phyloP scores from a whole-genome alignment of 192 early-diverging fungal species.

The Coemansia sp. region DNA sequence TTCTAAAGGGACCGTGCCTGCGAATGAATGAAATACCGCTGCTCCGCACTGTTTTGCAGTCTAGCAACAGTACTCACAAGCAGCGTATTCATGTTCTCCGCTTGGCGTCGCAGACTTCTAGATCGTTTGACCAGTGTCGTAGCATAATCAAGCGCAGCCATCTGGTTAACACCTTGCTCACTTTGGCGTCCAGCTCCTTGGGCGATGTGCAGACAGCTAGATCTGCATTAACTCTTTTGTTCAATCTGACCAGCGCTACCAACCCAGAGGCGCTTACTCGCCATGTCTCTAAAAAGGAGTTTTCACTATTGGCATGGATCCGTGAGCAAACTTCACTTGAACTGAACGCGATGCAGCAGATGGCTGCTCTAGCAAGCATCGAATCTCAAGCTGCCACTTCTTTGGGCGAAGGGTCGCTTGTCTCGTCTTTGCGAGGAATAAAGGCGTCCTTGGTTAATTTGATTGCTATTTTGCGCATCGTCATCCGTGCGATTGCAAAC shows the following conservation, averaged over 20 bases:
- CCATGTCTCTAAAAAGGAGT: constrained; percentile 34
- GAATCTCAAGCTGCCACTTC: neutral
- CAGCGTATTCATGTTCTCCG: constrained; percentile 34
- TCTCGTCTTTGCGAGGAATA: neutral
- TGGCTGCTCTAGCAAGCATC: neutral
- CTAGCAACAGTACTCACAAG: constrained; percentile 2
- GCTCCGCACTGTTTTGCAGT: constrained; percentile 19
- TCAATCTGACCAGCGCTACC: constrained; percentile 26
- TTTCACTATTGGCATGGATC: constrained; percentile 45
- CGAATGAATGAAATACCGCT: constrained; percentile 31
- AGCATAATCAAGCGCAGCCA: constrained; percentile 19
- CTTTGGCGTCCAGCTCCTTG: constrained; percentile 32
- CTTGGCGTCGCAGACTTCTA: constrained; percentile 35
- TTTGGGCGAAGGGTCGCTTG: neutral
- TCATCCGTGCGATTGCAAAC: constrained; percentile 29
- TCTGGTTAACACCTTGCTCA: constrained; percentile 23
- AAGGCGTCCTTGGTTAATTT: constrained; percentile 28
- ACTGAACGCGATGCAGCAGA: constrained; percentile 19
- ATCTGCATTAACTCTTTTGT: constrained; percentile 31
- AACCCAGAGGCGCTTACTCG: constrained; percentile 26
- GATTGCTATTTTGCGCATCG: constrained; percentile 31
- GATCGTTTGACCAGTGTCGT: constrained; percentile 24
- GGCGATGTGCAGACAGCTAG: constrained; percentile 39
- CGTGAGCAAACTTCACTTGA: constrained; percentile 34
- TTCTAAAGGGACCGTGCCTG: constrained; percentile 34